These are phyloP conservation scores for Alectoria sarmentosa DNA, from an alignment of 495 filamentous ascomycete species.

Conservation along the genomic window DNA sequence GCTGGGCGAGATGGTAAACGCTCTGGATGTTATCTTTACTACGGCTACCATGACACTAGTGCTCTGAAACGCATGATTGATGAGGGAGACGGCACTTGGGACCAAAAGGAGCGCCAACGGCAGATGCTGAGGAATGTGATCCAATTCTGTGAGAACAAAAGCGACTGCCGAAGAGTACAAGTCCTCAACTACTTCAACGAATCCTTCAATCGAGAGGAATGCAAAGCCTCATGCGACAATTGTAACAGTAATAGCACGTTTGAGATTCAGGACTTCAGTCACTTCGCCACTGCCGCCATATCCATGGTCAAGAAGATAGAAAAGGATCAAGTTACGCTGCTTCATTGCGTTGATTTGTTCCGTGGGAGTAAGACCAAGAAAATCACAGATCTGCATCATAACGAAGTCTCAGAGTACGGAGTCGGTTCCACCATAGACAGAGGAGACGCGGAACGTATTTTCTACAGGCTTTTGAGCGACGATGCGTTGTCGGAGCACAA, in stretches of 20 bases:
- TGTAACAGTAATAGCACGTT: constrained; percentile 64
- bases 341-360: constrained; percentile 54
- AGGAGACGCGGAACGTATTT: constrained; percentile 56
- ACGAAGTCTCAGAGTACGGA: constrained; percentile 46
- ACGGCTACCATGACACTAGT: constrained; percentile 64
- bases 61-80: constrained; percentile 67
- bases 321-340: constrained; percentile 43
- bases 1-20: constrained; percentile 84
- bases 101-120: constrained; percentile 76
- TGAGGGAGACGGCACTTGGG: constrained; percentile 59
- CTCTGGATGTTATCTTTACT: constrained; percentile 88
- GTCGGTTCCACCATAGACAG: constrained; percentile 49
- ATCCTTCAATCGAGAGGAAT: constrained; percentile 61
- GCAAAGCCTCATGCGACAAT: constrained; percentile 74
- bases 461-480: constrained; percentile 54
- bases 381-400: constrained; percentile 41
- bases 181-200: constrained; percentile 92
- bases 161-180: constrained; percentile 79
- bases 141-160: constrained; percentile 79
- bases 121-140: constrained; percentile 79
- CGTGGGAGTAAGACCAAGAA: constrained; percentile 47
- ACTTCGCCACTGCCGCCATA: constrained; percentile 62
- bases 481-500: constrained; percentile 53
- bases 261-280: constrained; percentile 65
- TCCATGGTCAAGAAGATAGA: constrained; percentile 55